phyloP scores from a whole-genome alignment of 305 asterid species.

The Rubia balearica region DNA sequence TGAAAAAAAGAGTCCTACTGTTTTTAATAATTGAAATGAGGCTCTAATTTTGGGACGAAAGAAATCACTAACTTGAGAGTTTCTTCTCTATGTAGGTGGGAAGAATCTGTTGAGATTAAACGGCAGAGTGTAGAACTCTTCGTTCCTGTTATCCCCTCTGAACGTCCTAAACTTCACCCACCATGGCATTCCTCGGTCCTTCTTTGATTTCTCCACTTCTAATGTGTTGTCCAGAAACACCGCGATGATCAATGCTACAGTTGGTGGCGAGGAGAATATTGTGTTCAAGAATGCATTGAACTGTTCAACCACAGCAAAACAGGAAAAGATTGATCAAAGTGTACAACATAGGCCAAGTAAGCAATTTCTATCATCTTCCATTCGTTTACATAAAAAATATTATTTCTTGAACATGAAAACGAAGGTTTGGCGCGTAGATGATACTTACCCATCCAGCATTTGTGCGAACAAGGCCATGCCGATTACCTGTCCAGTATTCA shows the following conservation, averaged over 20 bases:
- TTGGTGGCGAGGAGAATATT: conserved; percentile 80
- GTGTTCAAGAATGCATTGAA: conserved; percentile 87
- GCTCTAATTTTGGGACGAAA: background rate
- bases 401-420: background rate
- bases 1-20: background rate
- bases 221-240: conserved; percentile 89
- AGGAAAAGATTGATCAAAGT: background rate
- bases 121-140: conserved; percentile 92
- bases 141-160: conserved; percentile 87
- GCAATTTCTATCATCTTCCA: too few relatives aligned
- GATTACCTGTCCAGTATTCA: conserved; percentile 55
- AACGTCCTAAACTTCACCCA: conserved; percentile 91
- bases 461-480: conserved; percentile 73
- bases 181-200: conserved; percentile 97
- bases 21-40: background rate
- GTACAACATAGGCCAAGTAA: background rate
- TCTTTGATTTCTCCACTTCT: conserved; percentile 88
- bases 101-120: conserved; percentile 92
- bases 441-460: conserved; percentile 92
- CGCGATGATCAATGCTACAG: conserved; percentile 69
- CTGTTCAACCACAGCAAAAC: conserved; percentile 33
- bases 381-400: background rate
- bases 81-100: conserved; percentile 63
- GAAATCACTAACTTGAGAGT: background rate
- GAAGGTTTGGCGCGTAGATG: background rate